phyloP scores from a whole-genome alignment of 306 rosid genomes.

The Crotalaria pallida region DNA sequence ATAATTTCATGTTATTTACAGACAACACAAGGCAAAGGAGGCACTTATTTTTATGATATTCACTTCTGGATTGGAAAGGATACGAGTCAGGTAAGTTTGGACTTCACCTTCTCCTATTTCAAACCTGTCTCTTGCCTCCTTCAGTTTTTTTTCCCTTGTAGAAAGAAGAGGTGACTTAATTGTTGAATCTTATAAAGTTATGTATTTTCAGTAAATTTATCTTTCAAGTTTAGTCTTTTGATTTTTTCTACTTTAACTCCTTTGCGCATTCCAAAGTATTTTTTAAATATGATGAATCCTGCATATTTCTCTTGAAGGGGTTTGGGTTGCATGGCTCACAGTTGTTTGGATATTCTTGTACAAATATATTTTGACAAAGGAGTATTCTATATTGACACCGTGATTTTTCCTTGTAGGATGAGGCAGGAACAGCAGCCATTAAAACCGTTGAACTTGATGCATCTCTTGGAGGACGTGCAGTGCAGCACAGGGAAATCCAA shows the following conservation, averaged over 20 bases:
- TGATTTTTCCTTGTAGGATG: slow-evolving; percentile 60
- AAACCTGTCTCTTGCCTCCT: slow-evolving; percentile 14
- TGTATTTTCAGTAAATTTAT: not conserved
- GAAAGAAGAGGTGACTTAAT: slow-evolving; percentile 10
- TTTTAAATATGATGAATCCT: slow-evolving; percentile 1
- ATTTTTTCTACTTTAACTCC: not conserved
- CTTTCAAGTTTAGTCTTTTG: not conserved
- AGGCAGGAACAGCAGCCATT: slow-evolving; percentile 95
- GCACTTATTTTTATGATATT: slow-evolving; percentile 69
- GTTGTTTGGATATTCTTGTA: not conserved
- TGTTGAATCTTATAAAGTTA: not conserved
- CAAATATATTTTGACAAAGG: not conserved
- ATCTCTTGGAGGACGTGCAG: slow-evolving; percentile 95
- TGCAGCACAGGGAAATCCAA: slow-evolving; percentile 92
- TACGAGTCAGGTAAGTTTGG: slow-evolving; percentile 80
- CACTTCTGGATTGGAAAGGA: slow-evolving; percentile 99
- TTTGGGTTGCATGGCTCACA: not conserved
- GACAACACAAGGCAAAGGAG: slow-evolving; percentile 93
- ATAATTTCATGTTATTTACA: slow-evolving; percentile 39
- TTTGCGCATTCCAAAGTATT: not conserved
- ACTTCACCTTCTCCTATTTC: slow-evolving; percentile 13
- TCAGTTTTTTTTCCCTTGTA: not conserved
- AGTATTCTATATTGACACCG: not conserved
- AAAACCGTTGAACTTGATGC: slow-evolving; percentile 92
- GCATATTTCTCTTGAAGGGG: not conserved